phyloP scores from a whole-genome alignment of 768 basidiomycete species.

The Lyophyllum decastes region DNA sequence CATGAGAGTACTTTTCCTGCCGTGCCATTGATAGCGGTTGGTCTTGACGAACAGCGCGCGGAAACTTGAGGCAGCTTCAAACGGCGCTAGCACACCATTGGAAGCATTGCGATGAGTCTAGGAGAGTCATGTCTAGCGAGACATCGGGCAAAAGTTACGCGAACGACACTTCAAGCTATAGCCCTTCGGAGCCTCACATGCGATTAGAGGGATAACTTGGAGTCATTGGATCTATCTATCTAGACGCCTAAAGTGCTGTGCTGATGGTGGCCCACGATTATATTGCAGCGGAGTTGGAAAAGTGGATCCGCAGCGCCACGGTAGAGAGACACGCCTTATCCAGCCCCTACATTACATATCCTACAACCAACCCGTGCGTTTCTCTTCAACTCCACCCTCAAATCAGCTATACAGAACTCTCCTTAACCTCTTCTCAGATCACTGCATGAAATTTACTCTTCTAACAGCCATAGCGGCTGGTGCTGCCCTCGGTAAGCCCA shows the following conservation, averaged over 20 bases:
- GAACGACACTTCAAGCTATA: too few relatives aligned
- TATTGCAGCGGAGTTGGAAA: conserved; percentile 12
- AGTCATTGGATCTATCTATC: too few relatives aligned
- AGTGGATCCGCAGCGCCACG: conserved; percentile 7
- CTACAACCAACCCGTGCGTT: conserved; percentile 10
- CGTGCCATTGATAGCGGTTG: too few relatives aligned
- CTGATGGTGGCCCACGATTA: background rate
- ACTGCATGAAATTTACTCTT: conserved; percentile 17
- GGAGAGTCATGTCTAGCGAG: too few relatives aligned
- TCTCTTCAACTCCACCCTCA: background rate
- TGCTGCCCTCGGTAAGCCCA: conserved; percentile 33
- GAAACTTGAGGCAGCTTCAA: too few relatives aligned
- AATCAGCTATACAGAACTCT: conserved; percentile 1
- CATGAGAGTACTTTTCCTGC: too few relatives aligned
- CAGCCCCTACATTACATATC: background rate
- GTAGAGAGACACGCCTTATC: background rate
- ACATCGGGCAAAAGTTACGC: too few relatives aligned
- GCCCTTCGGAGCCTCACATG: too few relatives aligned
- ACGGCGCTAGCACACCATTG: too few relatives aligned
- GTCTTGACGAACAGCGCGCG: too few relatives aligned
- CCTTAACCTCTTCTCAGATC: conserved; percentile 3
- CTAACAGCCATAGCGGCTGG: conserved; percentile 33
- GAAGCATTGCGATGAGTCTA: too few relatives aligned
- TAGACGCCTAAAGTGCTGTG: background rate
- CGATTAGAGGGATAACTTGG: too few relatives aligned